These are phyloP conservation scores for Euclidium syriacum DNA, from an alignment of 345 rosid genomes.

Conservation along the genomic window DNA sequence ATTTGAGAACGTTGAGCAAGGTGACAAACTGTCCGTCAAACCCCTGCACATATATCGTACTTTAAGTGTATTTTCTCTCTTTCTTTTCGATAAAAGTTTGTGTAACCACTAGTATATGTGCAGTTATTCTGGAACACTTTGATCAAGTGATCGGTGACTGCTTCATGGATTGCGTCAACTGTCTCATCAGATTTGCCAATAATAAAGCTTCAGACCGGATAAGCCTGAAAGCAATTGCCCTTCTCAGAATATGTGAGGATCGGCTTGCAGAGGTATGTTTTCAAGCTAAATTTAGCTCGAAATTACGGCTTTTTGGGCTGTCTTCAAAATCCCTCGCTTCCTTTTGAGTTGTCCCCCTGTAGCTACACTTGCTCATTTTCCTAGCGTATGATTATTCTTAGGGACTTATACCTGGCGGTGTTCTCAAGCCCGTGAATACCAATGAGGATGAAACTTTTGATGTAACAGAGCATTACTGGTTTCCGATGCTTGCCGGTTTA, in stretches of 20 bases:
- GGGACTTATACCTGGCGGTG: constrained; percentile 92
- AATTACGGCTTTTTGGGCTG: not conserved
- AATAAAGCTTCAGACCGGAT: constrained; percentile 85
- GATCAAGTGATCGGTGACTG: constrained; percentile 98
- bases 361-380: constrained; percentile 11
- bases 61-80: constrained; percentile 7
- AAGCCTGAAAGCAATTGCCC: constrained; percentile 99
- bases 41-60: not conserved
- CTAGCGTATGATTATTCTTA: constrained; percentile 27
- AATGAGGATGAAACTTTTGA: constrained; percentile 55
- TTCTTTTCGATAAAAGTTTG: constrained; percentile 13
- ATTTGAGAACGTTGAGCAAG: constrained; percentile 92
- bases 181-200: constrained; percentile 95
- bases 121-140: constrained; percentile 98
- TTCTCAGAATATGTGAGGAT: constrained; percentile 97
- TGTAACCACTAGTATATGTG: constrained; percentile 39
- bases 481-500: constrained; percentile 90
- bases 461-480: constrained; percentile 92
- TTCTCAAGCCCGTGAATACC: constrained; percentile 57
- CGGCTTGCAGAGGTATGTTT: constrained; percentile 90
- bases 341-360: not conserved
- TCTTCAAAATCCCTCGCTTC: constrained; percentile 3
- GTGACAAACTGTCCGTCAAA: constrained; percentile 31
- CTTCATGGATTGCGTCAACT: constrained; percentile 98
- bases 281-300: constrained; percentile 1